Conservation (phyloP, 768 basidiomycete genomes). For the Lentinula raphanica region DNA sequence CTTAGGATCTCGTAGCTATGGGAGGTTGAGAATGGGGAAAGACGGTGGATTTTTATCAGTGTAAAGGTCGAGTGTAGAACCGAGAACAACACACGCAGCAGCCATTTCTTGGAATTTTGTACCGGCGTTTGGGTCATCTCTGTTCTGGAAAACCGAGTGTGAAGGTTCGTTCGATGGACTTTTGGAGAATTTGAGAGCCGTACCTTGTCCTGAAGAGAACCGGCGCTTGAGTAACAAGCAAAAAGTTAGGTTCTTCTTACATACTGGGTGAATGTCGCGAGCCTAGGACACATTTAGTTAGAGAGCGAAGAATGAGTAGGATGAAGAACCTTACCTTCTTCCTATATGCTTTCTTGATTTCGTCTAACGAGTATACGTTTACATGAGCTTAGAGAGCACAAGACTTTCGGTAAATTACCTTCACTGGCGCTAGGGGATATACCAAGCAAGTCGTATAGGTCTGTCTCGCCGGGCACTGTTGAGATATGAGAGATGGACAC, state of each 20-base stretch:
- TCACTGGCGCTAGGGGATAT: slow-evolving; percentile 64
- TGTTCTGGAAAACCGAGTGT: slow-evolving; percentile 51
- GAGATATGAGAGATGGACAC: slow-evolving; percentile 7
- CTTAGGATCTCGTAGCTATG: slow-evolving; percentile 77
- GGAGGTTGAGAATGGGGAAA: too few species aligned
- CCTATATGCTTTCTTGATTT: slow-evolving; percentile 93
- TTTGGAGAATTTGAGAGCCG: slow-evolving; percentile 7
- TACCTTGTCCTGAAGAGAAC: slow-evolving; percentile 60
- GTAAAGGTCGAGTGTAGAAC: slow-evolving; percentile 7
- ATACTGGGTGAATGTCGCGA: slow-evolving; percentile 82
- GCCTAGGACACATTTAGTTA: slow-evolving; percentile 56
- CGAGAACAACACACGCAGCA: slow-evolving; percentile 60
- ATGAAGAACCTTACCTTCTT: slow-evolving; percentile 57
- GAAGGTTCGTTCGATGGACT: not conserved
- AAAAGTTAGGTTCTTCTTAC: slow-evolving; percentile 19
- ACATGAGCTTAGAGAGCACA: not conserved
- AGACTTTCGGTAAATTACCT: slow-evolving; percentile 36
- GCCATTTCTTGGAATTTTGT: slow-evolving; percentile 86
- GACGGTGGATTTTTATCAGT: too few species aligned
- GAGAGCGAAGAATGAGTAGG: slow-evolving; percentile 9
- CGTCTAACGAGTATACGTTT: slow-evolving; percentile 38
- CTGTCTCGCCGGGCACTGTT: slow-evolving; percentile 70
- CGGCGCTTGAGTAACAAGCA: slow-evolving; percentile 12
- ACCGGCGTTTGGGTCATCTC: slow-evolving; percentile 79
- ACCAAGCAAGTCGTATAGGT: slow-evolving; percentile 82